Evolutionary conservation across 2,329 filamentous ascomycete genomes (phyloP).

Genomic region (Talaromyces sp.): DNA sequence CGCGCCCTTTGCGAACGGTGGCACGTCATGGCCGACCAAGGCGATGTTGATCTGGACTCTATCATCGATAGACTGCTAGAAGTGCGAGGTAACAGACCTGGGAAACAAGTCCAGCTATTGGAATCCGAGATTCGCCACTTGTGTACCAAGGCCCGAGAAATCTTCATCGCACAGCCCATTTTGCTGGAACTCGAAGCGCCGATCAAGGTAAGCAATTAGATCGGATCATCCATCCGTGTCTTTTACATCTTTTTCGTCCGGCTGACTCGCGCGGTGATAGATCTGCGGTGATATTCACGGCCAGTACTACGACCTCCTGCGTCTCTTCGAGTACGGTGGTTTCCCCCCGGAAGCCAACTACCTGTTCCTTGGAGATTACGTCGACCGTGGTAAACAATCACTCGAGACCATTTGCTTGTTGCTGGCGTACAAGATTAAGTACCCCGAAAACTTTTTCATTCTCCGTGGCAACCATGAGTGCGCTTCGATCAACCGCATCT

Average conservation of each 20-base stretch:
- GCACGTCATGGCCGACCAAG: slow-evolving; percentile 63
- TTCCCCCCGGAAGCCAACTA: slow-evolving; percentile 99
- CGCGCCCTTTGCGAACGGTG: slow-evolving; percentile 25
- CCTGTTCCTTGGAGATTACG: slow-evolving; percentile 97
- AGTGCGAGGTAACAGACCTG: slow-evolving; percentile 93
- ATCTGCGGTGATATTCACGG: slow-evolving; percentile 99
- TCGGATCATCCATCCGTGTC: not conserved
- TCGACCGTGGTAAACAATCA: slow-evolving; percentile 98
- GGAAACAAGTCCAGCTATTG: slow-evolving; percentile 95
- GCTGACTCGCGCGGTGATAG: slow-evolving; percentile 42
- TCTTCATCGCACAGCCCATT: slow-evolving; percentile 99
- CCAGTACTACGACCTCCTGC: slow-evolving; percentile 96
- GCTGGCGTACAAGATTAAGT: slow-evolving; percentile 99
- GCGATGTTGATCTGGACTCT: slow-evolving; percentile 97
- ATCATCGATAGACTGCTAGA: slow-evolving; percentile 98
- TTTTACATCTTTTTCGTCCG: not conserved
- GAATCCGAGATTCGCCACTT: slow-evolving; percentile 95
- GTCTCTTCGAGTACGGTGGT: slow-evolving; percentile 95
- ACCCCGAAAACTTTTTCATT: slow-evolving; percentile 99
- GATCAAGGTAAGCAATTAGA: slow-evolving; percentile 71
- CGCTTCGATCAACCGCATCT: slow-evolving; percentile 97
- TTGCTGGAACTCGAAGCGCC: slow-evolving; percentile 95
- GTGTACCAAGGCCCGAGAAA: slow-evolving; percentile 97
- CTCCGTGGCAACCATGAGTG: slow-evolving; percentile 98
- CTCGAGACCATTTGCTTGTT: slow-evolving; percentile 97